These are phyloP conservation scores for Trebouxia sp. DNA, from an alignment of 139 green algal species.

Conservation along the genomic window DNA sequence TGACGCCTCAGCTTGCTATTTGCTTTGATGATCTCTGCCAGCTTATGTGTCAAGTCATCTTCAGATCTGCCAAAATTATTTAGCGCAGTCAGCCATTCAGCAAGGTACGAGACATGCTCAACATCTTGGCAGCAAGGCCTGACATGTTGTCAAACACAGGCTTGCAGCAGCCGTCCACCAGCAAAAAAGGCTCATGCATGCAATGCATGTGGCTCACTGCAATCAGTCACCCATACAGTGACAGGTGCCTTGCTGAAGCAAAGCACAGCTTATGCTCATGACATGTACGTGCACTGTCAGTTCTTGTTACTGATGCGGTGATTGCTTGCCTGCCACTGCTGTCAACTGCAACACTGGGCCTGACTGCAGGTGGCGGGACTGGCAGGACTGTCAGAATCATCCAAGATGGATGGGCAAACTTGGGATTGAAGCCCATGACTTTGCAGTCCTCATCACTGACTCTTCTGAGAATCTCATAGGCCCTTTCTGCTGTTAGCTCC, in stretches of 20 bases:
- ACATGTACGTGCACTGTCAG: not conserved
- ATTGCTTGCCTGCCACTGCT: constrained; percentile 53
- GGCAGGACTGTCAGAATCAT: constrained; percentile 93
- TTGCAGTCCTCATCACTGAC: constrained; percentile 93
- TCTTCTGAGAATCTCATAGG: constrained; percentile 86
- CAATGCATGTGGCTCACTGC: not conserved
- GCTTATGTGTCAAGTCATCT: constrained; percentile 98
- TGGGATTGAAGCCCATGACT: constrained; percentile 86
- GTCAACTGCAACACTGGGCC: constrained; percentile 95
- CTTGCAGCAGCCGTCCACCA: too few species aligned
- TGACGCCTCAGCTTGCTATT: constrained; percentile 88
- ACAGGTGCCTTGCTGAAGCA: not conserved
- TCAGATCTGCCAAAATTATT: constrained; percentile 74
- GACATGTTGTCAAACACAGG: too few species aligned
- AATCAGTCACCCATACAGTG: not conserved
- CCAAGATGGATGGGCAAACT: constrained; percentile 89
- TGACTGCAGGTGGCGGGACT: constrained; percentile 89
- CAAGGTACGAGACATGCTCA: too few species aligned
- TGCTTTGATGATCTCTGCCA: constrained; percentile 93
- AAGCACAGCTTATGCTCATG: constrained; percentile 1
- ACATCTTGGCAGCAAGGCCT: too few species aligned
- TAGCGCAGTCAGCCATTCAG: too few species aligned
- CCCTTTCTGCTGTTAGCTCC: constrained; percentile 82
- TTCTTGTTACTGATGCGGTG: not conserved
- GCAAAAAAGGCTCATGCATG: not conserved